Conservation (phyloP, 805 yeast species). For the Starmerella geochares region DNA sequence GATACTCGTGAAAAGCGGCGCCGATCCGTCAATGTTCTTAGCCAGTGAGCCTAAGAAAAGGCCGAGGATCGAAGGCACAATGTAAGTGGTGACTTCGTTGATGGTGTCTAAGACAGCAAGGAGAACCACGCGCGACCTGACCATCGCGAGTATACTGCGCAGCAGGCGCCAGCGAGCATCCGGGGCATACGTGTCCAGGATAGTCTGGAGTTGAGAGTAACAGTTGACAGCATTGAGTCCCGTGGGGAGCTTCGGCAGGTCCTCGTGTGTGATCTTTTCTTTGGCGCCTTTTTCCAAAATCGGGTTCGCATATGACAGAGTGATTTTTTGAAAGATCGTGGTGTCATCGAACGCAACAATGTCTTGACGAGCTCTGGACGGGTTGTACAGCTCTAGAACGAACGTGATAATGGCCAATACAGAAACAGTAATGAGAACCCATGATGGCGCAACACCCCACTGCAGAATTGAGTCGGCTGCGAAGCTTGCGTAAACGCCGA, state of each 20-base stretch:
- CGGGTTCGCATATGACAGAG: constrained; percentile 19
- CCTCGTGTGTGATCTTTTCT: constrained; percentile 16
- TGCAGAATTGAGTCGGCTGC: constrained; percentile 20
- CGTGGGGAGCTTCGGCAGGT: constrained; percentile 23
- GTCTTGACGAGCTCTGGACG: not conserved
- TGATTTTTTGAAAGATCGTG: constrained; percentile 21
- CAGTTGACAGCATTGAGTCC: constrained; percentile 21
- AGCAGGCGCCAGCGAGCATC: constrained; percentile 18
- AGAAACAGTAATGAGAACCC: constrained; percentile 3
- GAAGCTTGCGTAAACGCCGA: constrained; percentile 12
- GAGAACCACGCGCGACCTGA: constrained; percentile 5
- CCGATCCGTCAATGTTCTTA: constrained; percentile 11
- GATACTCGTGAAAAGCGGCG: constrained; percentile 19
- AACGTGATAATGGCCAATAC: constrained; percentile 8
- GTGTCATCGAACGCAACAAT: constrained; percentile 17
- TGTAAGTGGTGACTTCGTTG: constrained; percentile 14
- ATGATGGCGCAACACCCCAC: not conserved
- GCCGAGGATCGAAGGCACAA: constrained; percentile 21
- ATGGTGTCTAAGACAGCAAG: constrained; percentile 15
- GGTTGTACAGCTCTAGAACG: constrained; percentile 14
- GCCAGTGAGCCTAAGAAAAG: constrained; percentile 21
- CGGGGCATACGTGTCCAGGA: constrained; percentile 5
- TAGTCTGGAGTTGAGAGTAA: constrained; percentile 12
- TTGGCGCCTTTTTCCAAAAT: constrained; percentile 17
- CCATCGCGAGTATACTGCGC: constrained; percentile 9